These are phyloP conservation scores for Leishmania martiniquensis DNA, from an alignment of 208 protist genomes.

Conservation along the genomic window DNA sequence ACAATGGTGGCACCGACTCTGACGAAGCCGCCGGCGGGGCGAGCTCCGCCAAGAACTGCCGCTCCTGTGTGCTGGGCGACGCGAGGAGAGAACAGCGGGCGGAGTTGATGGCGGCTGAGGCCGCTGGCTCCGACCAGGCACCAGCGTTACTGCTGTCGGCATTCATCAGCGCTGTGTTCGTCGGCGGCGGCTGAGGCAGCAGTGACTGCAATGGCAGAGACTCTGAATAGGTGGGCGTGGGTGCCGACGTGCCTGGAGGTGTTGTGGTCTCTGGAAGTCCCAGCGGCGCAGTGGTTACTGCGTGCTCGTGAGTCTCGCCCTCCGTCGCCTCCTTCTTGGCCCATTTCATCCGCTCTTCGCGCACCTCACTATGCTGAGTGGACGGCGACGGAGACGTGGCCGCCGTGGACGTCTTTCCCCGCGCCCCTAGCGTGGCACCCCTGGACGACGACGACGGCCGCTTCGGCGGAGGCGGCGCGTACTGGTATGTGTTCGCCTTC, in stretches of 20 bases:
- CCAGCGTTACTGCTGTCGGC: not conserved
- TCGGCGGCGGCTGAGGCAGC: not conserved
- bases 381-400: not conserved
- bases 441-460: not conserved
- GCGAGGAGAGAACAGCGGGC: not conserved
- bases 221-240: no score
- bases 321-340: not conserved
- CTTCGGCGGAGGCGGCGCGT: slow-evolving; percentile 16
- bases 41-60: not conserved
- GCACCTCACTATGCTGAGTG: not conserved
- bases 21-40: not conserved
- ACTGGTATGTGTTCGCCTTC: slow-evolving; percentile 70
- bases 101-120: not conserved
- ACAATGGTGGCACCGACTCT: not conserved
- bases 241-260: not conserved
- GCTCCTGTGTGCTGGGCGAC: not conserved
- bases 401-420: not conserved
- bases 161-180: not conserved
- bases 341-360: not conserved
- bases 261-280: not conserved
- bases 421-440: not conserved
- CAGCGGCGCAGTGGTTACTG: not conserved
- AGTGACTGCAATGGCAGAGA: not conserved
- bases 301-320: not conserved
- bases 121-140: not conserved